Base-by-base conservation (phyloP, 257 asterid genomes). In the Henckelia pumila region DNA sequence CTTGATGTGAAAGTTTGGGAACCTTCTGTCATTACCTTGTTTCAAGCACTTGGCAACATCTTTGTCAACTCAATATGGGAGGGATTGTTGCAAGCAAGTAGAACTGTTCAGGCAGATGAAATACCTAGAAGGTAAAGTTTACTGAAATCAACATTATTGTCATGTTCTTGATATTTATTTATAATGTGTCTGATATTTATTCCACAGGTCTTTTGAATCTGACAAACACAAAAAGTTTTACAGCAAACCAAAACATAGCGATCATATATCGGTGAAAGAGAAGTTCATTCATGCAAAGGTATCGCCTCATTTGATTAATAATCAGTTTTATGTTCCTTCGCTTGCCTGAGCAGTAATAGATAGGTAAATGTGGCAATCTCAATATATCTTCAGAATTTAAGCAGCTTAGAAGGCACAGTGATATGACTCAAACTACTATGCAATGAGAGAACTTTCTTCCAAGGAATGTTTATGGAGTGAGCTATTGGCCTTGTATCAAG, bases 1-100 rank as follows among this genome's bases (percentile, higher is more conserved):
- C 95, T 91, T 57, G 96, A 91, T 75, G 97, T 91, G 72, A 88
- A 85, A 83, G 96, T 83, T 62, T 91, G 97, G 97, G 97, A 84
- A 77, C 89, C 92, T 76, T 85, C 96, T 53, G 84, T 88, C 77
- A 83, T 91, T 73, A 64, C 76, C 17, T 67, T 91, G 79, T 91
- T 91, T 79, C 91, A 88, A 76, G 88, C 97, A 49, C 73, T 91
- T 77, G 97, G 95, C 35, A 91, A 91, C 75, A 83, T 78, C 71
- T 91, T 75, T 75, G 88, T 84, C 68, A 88, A 91, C 83, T 86
- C 97, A 59, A 75, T 86, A 72, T 91, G 97, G 96, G 97, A 91
- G 77, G 96, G 86, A 44, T 69, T 86, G 75, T 81, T 92, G 78
- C 79, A 82, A 68, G 82, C 95, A 68, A 87, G 83, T 76, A 86